Evolutionary conservation across 1,284 basidiomycete genomes (phyloP), one percentile per base, ranked within the genome.

Genomic region (Ustilago curta): DNA sequence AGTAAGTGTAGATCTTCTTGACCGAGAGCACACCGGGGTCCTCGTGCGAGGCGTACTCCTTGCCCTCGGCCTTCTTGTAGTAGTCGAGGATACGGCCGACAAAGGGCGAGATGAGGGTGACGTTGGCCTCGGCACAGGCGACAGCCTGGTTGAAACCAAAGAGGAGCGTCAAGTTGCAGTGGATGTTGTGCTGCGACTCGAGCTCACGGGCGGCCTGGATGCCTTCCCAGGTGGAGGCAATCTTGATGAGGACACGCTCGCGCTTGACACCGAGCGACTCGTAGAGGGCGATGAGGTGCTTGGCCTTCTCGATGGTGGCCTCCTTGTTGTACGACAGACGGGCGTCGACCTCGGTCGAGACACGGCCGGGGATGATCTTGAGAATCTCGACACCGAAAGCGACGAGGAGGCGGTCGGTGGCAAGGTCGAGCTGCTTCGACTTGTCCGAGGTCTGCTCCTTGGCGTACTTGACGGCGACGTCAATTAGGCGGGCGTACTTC

Each of bases 91-190:
- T 85, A 52, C 95, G 93, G 79, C 96, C 96, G 86, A 99, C 97
- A 88, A 99, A 99, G 64, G 96, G 97, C 70, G 95, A 98, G 88
- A 99, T 98, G 86, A 99, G 90, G 79, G 97, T 99, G 76, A 98
- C 95, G 77, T 91, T 91, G 67, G 97, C 96, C 88, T 99, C 97
- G 76, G 96, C 96, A 86, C 95, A 97, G 53, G 97, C 97, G 83
- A 99, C 96, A 67, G 97, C 96, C 88, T 99, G 96, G 60, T 89
- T 91, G 87, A 99, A 98, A 80, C 97, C 95, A 88, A 99, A 99
- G 79, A 99, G 91, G 75, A 99, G 91, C 56, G 97, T 99, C 78
- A 99, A 89, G 89, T 99, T 99, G 89, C 95, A 97, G 85, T 97
- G 95, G 87, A 99, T 98, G 81, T 90, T 90, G 84, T 97, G 91